These are phyloP conservation scores for Epichloe aotearoae DNA, from an alignment of 2,329 filamentous ascomycete genomes.

Conservation along the genomic window DNA sequence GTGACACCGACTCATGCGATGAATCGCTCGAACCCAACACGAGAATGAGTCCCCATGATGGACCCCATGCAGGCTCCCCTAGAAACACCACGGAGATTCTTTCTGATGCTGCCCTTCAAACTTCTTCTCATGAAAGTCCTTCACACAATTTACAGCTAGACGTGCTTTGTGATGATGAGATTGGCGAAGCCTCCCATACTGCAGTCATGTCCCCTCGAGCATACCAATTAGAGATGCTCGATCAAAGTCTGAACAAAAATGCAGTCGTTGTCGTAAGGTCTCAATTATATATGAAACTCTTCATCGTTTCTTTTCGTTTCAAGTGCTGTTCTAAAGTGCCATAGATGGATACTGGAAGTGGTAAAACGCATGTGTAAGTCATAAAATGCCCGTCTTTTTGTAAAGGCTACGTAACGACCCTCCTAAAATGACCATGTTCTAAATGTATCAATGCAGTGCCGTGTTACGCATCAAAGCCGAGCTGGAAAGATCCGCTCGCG, in stretches of 20 bases:
- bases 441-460: conserved; percentile 31
- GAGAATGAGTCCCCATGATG: conserved; percentile 1
- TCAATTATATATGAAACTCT: neutral
- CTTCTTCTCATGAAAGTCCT: neutral
- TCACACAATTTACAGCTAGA: neutral
- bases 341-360: conserved; percentile 72
- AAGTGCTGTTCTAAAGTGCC: neutral
- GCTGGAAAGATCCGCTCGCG: conserved; percentile 36
- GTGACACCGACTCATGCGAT: conserved; percentile 6
- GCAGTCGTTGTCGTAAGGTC: conserved; percentile 53
- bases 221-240: conserved; percentile 68
- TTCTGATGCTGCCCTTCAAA: conserved; percentile 6
- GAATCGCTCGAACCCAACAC: neutral
- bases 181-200: conserved; percentile 2
- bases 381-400: neutral
- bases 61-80: neutral
- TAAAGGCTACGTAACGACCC: neutral
- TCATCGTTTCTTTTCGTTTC: neutral
- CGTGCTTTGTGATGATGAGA: conserved; percentile 1
- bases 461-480: conserved; percentile 54
- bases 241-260: conserved; percentile 53
- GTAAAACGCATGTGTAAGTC: conserved; percentile 63
- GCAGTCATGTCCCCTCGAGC: conserved; percentile 34
- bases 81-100: conserved; percentile 10
- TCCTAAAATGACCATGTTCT: neutral